Evolutionary conservation across 768 basidiomycete species (phyloP), one percentile per base, ranked within the genome.

Genomic region (Rhodotorula kratochvilovae): DNA sequence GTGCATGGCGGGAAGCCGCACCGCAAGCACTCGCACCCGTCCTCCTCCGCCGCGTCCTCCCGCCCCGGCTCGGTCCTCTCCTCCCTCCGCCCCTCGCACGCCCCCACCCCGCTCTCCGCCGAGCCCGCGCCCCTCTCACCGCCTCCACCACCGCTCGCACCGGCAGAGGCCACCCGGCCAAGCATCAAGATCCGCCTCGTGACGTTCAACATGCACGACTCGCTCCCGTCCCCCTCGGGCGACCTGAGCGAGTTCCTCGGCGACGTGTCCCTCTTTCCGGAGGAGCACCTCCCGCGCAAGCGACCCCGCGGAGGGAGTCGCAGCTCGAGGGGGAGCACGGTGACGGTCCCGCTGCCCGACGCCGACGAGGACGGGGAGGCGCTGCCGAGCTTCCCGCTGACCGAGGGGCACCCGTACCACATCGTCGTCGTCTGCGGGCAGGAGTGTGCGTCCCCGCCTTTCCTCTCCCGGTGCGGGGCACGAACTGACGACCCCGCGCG

Each of bases 211-310:
- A 76, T 77, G 78, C 67, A 71, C 63, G 71, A 75, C 48, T 58
- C 59, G 15, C 73, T 78, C 11, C 76, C 76, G 3, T 48, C 63
- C 0, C 36, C 62, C 39, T 29, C 51, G 3, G 77, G 75, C 27
- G 77, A 78, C 66, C 60, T 78, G 6, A 68, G 71, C 35, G 76
- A 75, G 42, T 72, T 77, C 57, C 69, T 78, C 19, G 77, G 77
- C 39, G 63, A 68, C 48, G 51, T 76, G 33, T 42, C 27, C 5
- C 42, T 45, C 6, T 62, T 58, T 33, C 73, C 48, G 0, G 21
- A n/a, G 4, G 39, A 21, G n/a, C 50, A 29, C 56, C 3, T 45
- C 42, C 16, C 27, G 43, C 33, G 33, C 43, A 69, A 43, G 42
- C 64, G 63, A n/a, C n/a, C n/a, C n/a, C 50, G 69, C 23, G 31